Evolutionary conservation across 225 moss, liverwort and hornwort species (phyloP), one percentile per base, ranked within the genome.

Genomic region (Marchantia polymorpha): DNA sequence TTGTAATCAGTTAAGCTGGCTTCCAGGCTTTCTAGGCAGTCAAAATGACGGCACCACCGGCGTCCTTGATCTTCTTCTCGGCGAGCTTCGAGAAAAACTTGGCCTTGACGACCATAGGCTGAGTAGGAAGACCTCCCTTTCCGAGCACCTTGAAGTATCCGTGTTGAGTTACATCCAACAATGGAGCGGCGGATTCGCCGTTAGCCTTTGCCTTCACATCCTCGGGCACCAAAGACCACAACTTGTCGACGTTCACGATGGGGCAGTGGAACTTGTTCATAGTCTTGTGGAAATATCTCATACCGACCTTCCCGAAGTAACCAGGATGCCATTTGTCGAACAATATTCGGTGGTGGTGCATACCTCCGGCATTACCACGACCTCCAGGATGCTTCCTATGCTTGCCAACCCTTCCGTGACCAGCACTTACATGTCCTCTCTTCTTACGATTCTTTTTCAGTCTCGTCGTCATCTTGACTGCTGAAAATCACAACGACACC

Each of bases 371-470:
- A 55, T 86, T 86, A 60, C 86, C 86, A 20, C 86, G 75, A 77
- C 86, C 86, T 80, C 86, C 86, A 39, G 83, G 83, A 83, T 86
- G 86, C 83, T 86, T 86, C 22, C 83, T 64, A 68, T 86, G 82
- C 80, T 86, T 83, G 55, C 86, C 86, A 46, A 86, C 77, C 23
- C 83, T 83, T 65, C 86, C 86, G 25, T 85, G 85, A 14, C 85
- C 85, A 2, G 82, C 85, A 49, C 85, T 85, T 25, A 85, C 85
- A 68, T 86, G 86, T n/a, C 86, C 86, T 74, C 86, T 83, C 77
- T 86, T 86, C 65, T 86, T 86, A 67, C 86, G 64, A 69, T 86
- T 86, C 86, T 86, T 86, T 73, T 86, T 86, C 80, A 83, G 73
- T 71, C 86, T 83, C 54, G 86, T 86, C 72, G 86, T 83, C 86